A percentile compares a stretch with the other conserved stretches of the same genome.
phyloP scores from a whole-genome alignment of 768 basidiomycete genomes.

The Tephrocybe sp. region DNA sequence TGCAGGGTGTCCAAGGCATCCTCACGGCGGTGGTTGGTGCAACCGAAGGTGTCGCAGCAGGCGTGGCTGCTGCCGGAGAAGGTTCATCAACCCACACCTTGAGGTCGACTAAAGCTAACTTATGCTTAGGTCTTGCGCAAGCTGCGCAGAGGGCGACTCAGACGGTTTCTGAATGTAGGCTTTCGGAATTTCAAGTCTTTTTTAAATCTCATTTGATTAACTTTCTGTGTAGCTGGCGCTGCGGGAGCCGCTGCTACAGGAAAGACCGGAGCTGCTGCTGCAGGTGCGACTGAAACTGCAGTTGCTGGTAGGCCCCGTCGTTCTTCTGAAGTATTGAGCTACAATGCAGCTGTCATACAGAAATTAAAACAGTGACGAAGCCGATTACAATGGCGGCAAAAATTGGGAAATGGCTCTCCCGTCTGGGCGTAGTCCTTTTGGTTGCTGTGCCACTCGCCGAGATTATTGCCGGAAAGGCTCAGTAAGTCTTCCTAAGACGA shows the following conservation, averaged over 20 bases:
- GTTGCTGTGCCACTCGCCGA: not conserved
- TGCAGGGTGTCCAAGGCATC: slow-evolving; percentile 1
- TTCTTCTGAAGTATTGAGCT: not conserved
- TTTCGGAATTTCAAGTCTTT: not conserved
- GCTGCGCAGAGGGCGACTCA: slow-evolving; percentile 3
- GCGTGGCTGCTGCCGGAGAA: slow-evolving; percentile 1
- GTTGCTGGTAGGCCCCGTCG: not conserved
- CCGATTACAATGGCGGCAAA: not conserved
- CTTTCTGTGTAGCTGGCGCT: not conserved
- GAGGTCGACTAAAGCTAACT: not conserved
- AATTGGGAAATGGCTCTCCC: slow-evolving; percentile 1
- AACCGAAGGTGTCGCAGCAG: not conserved
- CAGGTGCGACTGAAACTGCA: not conserved
- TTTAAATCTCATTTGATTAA: not conserved
- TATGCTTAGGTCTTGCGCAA: not conserved
- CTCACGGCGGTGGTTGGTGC: not conserved
- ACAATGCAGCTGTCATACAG: not conserved
- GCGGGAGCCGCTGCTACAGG: slow-evolving; percentile 1
- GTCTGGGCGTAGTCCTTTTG: not conserved
- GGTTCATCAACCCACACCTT: not conserved
- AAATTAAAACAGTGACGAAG: not conserved
- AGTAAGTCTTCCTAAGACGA: not conserved
- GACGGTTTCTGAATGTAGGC: not conserved
- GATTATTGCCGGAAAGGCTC: not conserved
- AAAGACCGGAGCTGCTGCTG: not conserved